phyloP scores from a whole-genome alignment of 1,284 basidiomycete genomes.

The Sporisorium reilianum region DNA sequence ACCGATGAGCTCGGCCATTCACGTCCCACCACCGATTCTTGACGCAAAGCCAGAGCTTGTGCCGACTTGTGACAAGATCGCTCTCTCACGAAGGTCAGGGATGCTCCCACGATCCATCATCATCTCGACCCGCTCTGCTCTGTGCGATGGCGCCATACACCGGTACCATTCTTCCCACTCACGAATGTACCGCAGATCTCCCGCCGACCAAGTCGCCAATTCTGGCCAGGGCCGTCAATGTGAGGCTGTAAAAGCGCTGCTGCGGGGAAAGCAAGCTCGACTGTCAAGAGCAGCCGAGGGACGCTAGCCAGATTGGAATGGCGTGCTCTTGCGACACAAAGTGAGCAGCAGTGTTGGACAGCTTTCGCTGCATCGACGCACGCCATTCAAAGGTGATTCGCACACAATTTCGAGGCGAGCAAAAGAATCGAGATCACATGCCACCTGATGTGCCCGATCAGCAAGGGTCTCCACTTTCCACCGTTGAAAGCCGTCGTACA shows the following conservation, averaged over 20 bases:
- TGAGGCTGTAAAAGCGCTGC: background rate
- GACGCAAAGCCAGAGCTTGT: background rate
- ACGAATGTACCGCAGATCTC: background rate
- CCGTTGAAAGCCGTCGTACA: background rate
- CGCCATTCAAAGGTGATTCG: conserved; percentile 14
- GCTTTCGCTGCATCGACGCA: conserved; percentile 18
- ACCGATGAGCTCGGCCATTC: background rate
- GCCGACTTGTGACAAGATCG: too few species aligned
- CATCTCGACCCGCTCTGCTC: background rate
- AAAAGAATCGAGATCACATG: background rate
- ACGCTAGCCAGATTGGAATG: conserved; percentile 21
- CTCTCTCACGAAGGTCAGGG: background rate
- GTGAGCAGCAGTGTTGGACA: conserved; percentile 24
- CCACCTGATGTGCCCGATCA: background rate
- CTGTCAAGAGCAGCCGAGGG: conserved; percentile 3
- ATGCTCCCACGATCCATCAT: background rate
- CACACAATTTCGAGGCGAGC: conserved; percentile 12
- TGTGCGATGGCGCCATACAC: background rate
- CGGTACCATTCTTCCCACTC: background rate
- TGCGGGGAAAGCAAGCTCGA: conserved; percentile 10
- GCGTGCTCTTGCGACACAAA: conserved; percentile 12
- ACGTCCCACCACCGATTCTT: background rate
- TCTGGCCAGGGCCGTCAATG: too few species aligned
- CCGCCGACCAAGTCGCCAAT: too few species aligned
- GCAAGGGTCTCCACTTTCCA: conserved; percentile 3